Percentiles rank a stretch among this genome's conserved stretches.
Evolutionary conservation across 2,329 filamentous ascomycete species (phyloP).

Genomic region (Mycosphaerella arachidis): DNA sequence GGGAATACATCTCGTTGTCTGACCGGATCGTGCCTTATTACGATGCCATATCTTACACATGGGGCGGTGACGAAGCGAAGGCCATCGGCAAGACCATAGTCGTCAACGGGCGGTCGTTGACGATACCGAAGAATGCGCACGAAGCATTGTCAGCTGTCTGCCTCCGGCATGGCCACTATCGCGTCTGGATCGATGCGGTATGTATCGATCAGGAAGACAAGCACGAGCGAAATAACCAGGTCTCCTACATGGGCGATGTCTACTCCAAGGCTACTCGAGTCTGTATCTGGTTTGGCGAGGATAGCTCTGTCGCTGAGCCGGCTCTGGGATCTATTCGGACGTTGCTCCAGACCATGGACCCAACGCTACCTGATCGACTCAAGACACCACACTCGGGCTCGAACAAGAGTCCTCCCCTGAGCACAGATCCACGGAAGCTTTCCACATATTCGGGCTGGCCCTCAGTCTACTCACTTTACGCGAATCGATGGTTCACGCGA

Average conservation of each 20-base stretch:
- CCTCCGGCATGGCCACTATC: not conserved
- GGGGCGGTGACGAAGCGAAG: slow-evolving; percentile 4
- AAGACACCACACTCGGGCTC: slow-evolving; percentile 2
- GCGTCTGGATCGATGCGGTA: slow-evolving; percentile 14
- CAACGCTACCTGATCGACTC: slow-evolving; percentile 1
- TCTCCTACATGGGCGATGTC: slow-evolving; percentile 13
- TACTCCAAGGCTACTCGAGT: slow-evolving; percentile 3
- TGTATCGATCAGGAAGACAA: slow-evolving; percentile 13
- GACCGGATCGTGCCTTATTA: slow-evolving; percentile 5
- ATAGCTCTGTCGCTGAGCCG: not conserved
- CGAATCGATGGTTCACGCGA: slow-evolving; percentile 9
- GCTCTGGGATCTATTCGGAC: slow-evolving; percentile 1
- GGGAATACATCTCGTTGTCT: slow-evolving; percentile 3
- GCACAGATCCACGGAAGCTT: slow-evolving; percentile 1
- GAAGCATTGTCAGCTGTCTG: not conserved
- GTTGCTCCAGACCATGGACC: slow-evolving; percentile 1
- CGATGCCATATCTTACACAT: slow-evolving; percentile 6
- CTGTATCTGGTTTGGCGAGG: slow-evolving; percentile 6
- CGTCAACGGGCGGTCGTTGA: slow-evolving; percentile 4
- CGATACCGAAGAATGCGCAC: slow-evolving; percentile 2
- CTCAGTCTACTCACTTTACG: not conserved
- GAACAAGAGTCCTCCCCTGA: not conserved
- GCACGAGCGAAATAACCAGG: slow-evolving; percentile 8
- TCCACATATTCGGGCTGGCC: slow-evolving; percentile 2
- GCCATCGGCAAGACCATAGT: not conserved